Percentiles rank a stretch among this genome's conserved stretches.
These are phyloP conservation scores for Tothia fuscella DNA, from an alignment of 2,329 filamentous ascomycete species.

Conservation along the genomic window DNA sequence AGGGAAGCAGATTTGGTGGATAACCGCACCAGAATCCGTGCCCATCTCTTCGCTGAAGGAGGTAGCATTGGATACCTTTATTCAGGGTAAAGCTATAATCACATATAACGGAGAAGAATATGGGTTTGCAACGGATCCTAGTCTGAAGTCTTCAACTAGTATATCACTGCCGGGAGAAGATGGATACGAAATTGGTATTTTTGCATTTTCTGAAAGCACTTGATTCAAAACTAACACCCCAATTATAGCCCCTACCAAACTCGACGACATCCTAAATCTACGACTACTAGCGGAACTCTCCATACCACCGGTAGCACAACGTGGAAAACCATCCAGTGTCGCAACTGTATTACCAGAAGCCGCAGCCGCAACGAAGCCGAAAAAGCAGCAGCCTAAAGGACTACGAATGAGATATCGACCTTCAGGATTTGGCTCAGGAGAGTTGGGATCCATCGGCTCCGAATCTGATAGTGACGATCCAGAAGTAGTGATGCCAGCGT, in stretches of 20 bases:
- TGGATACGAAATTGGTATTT: constrained; percentile 44
- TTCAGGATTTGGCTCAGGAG: constrained; percentile 43
- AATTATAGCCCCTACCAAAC: constrained; percentile 20
- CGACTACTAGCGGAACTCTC: constrained; percentile 49
- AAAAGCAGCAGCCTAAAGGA: constrained; percentile 54
- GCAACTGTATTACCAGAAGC: constrained; percentile 23
- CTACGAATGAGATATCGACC: constrained; percentile 57
- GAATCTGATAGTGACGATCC: constrained; percentile 29
- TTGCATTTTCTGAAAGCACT: constrained; percentile 35
- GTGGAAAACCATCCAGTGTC: constrained; percentile 23
- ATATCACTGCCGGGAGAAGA: constrained; percentile 48
- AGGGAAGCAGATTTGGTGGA: constrained; percentile 71
- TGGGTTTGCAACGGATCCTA: constrained; percentile 42
- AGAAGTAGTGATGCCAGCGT: not conserved
- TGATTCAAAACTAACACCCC: constrained; percentile 11
- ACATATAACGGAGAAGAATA: constrained; percentile 54
- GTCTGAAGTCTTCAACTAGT: constrained; percentile 42
- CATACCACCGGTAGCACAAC: constrained; percentile 25
- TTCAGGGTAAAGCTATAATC: constrained; percentile 43
- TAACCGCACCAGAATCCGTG: constrained; percentile 58
- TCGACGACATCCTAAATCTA: constrained; percentile 53
- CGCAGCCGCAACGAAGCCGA: constrained; percentile 34
- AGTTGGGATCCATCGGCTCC: constrained; percentile 30
- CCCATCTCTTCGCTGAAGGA: constrained; percentile 56
- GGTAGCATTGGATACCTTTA: constrained; percentile 48